Conservation (phyloP, 352 stramenopile genomes). For the Phytophthora pseudosyringae region DNA sequence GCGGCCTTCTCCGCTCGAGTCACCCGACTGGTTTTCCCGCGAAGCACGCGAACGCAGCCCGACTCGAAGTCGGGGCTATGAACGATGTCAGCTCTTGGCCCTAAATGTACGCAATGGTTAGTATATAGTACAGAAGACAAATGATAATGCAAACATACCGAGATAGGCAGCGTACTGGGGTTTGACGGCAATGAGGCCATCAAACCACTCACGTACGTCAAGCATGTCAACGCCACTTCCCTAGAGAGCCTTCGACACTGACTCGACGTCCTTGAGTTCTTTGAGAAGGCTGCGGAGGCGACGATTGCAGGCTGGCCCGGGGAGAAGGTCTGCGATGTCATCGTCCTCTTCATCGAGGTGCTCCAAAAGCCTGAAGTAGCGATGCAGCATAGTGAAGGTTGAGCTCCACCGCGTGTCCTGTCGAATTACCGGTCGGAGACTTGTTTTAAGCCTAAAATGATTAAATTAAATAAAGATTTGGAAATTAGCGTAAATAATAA, state of each 20-base stretch:
- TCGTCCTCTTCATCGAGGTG: conserved; percentile 7
- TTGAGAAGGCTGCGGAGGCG: not conserved
- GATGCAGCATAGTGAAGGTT: not conserved
- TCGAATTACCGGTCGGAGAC: not conserved
- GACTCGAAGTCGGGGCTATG: conserved; percentile 13
- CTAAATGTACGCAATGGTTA: not conserved
- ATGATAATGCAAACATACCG: conserved; percentile 3
- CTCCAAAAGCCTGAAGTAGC: too few species aligned
- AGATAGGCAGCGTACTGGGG: conserved; percentile 5
- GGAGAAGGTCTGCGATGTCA: conserved; percentile 3
- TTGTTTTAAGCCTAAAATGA: not conserved
- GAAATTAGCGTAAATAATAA: not conserved
- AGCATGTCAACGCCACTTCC: conserved; percentile 2
- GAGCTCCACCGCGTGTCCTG: not conserved
- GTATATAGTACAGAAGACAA: not conserved
- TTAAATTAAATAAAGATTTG: not conserved
- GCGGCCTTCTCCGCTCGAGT: conserved; percentile 9
- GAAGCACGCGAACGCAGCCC: conserved; percentile 3
- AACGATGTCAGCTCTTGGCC: conserved; percentile 10
- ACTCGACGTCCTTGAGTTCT: conserved; percentile 8
- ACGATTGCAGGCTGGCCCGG: not conserved
- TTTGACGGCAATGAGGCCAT: conserved; percentile 11
- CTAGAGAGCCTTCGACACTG: conserved; percentile 13
- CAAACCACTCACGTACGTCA: conserved; percentile 2
- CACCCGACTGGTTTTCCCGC: not conserved